Evolutionary conservation across 2,329 filamentous ascomycete genomes (phyloP), one percentile per base, ranked within the genome.

Genomic region (Beauveria varroae): DNA sequence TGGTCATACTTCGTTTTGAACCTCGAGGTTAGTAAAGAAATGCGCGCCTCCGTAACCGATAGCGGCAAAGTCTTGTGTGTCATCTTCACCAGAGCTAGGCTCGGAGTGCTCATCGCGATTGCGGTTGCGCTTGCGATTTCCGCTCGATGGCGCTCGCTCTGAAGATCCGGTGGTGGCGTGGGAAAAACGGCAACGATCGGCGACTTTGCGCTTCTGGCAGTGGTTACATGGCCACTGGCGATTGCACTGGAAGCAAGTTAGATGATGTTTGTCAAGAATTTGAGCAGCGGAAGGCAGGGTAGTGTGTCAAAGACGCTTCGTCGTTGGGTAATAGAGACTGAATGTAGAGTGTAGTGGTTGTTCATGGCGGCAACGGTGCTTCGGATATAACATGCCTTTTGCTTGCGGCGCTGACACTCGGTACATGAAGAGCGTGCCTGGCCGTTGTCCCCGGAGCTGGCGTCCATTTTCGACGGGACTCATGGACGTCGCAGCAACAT

Each of bases 321-420:
- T n/a, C 1, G 6, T 50, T 30, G 47, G 16, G 12, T 14, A 34
- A 34, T 14, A 22, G 37, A 28, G n/a, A 28, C n/a, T 12, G 22
- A 16, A 6, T n/a, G n/a, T 7, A 30, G 40, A 46, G 10, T 41
- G 44, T 28, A 24, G 24, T 6, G 6, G 14, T 53, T 22, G 16
- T 34, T 41, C 20, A 41, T 24, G 34, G 34, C 20, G 20, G n/a
- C 30, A n/a, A 26, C 6, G 20, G 34, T 30, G 51, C 16, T 22
- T 46, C 18, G 28, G 22, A 20, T n/a, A 40, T 26, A 50, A 57
- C 49, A n/a, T 46, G 73, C 74, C 68, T 72, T 76, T 67, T 76
- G 74, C 67, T 76, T 76, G 54, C 74, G 72, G 18, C 74, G 70
- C 43, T 70, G 67, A 61, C 74, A 80, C 66, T 79, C 78, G 3